Evolutionary conservation across 2,329 filamentous ascomycete genomes (phyloP).

Genomic region (Sclerotinia glacialis): DNA sequence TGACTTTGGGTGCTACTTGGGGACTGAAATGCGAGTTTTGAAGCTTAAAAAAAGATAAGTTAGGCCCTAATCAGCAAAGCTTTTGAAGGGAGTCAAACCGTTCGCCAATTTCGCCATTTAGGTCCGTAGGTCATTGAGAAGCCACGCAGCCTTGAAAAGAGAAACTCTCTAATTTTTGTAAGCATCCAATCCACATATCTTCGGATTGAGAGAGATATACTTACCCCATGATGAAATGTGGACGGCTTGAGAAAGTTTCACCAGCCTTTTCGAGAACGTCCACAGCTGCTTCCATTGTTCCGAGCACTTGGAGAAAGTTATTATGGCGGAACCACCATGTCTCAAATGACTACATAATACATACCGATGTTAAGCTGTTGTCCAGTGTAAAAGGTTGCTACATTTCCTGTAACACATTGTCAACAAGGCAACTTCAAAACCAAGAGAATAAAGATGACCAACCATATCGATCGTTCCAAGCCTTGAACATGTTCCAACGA

Average conservation of each 20-base stretch:
- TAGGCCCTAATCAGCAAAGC: not conserved
- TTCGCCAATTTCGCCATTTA: constrained; percentile 6
- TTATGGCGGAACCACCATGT: not conserved
- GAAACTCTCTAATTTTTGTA: not conserved
- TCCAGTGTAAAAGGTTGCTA: not conserved
- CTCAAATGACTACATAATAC: not conserved
- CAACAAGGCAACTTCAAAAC: not conserved
- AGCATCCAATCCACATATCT: not conserved
- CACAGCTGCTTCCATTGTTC: not conserved
- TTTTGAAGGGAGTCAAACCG: not conserved
- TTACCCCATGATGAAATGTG: constrained; percentile 3
- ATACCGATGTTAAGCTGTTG: not conserved
- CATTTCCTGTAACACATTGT: not conserved
- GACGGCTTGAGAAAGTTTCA: not conserved
- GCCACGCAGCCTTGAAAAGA: constrained; percentile 5
- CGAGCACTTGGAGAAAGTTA: not conserved
- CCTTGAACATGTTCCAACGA: constrained; percentile 2
- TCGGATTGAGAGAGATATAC: not conserved
- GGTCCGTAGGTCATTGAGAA: constrained; percentile 7
- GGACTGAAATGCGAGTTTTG: constrained; percentile 4
- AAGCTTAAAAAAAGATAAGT: not conserved
- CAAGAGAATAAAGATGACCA: not conserved
- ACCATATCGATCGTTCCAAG: constrained; percentile 5
- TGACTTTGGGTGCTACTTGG: not conserved
- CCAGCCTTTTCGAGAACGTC: constrained; percentile 1